phyloP scores from a whole-genome alignment of 164 flowering plant genomes.

The Brasenia schreberi region DNA sequence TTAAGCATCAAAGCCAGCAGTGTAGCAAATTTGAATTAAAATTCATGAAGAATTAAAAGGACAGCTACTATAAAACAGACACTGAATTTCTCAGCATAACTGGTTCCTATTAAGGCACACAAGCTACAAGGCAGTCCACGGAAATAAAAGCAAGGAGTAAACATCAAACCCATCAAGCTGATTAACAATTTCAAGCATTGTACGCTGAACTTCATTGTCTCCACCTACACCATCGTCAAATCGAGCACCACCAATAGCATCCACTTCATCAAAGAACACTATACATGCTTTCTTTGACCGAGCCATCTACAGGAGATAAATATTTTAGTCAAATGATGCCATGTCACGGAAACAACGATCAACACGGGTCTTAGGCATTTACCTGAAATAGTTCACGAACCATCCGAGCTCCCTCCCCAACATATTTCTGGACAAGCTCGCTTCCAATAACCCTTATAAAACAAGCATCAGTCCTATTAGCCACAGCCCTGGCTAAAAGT shows the following conservation, averaged over 20 bases:
- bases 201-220: conserved; percentile 93
- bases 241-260: conserved; percentile 98
- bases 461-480: conserved; percentile 98
- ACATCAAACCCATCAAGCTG: conserved; percentile 99
- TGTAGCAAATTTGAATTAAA: too few relatives aligned
- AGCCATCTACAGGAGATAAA: conserved; percentile 60
- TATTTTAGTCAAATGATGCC: too few relatives aligned
- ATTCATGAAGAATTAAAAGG: too few relatives aligned
- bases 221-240: conserved; percentile 98
- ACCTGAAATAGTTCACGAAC: conserved; percentile 95
- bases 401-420: conserved; percentile 98
- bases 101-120: too few relatives aligned
- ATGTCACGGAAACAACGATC: too few relatives aligned
- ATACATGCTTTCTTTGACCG: conserved; percentile 95
- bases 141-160: too few relatives aligned
- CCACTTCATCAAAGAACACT: conserved; percentile 95
- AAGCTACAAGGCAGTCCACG: too few relatives aligned
- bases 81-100: too few relatives aligned
- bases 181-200: conserved; percentile 98
- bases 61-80: too few relatives aligned
- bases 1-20: too few relatives aligned
- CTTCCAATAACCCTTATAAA: conserved; percentile 97
- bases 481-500: conserved; percentile 93
- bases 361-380: too few relatives aligned
- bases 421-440: conserved; percentile 96